phyloP scores from a whole-genome alignment of 495 filamentous ascomycete species.

The Physcia stellaris region DNA sequence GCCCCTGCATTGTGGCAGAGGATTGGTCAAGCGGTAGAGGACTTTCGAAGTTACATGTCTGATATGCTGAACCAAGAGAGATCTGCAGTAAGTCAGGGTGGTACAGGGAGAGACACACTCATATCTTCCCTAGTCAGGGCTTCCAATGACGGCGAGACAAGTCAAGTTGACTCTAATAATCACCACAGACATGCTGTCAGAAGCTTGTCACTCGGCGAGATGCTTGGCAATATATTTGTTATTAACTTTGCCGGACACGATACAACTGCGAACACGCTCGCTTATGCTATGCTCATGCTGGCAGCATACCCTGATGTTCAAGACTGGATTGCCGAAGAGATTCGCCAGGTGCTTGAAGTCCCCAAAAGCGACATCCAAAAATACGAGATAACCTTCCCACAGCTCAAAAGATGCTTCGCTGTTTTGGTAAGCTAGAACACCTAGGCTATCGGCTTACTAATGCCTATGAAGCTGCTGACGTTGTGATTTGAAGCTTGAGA shows the following conservation, averaged over 20 bases:
- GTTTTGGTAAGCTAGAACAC: constrained; percentile 23
- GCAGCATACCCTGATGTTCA: constrained; percentile 27
- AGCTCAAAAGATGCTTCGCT: constrained; percentile 29
- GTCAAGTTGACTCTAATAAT: neutral
- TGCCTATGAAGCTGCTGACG: neutral
- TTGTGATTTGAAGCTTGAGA: no score
- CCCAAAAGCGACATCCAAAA: constrained; percentile 21
- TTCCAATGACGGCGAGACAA: constrained; percentile 12
- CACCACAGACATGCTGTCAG: neutral
- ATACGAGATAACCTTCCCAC: constrained; percentile 27
- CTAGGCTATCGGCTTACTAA: neutral
- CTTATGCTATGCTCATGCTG: constrained; percentile 27
- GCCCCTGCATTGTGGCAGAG: constrained; percentile 3
- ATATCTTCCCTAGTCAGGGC: constrained; percentile 8
- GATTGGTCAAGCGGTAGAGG: constrained; percentile 7
- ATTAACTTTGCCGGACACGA: constrained; percentile 37
- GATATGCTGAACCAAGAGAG: constrained; percentile 12
- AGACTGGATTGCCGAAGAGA: constrained; percentile 23
- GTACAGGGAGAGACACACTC: neutral
- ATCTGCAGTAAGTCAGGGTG: neutral
- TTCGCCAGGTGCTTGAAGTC: constrained; percentile 19
- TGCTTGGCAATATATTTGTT: constrained; percentile 34
- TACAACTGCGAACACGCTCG: constrained; percentile 30
- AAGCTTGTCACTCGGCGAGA: constrained; percentile 23
- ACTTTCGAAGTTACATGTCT: constrained; percentile 13